Conservation (phyloP, 169 alveolate genomes). For the Besnoitia besnoiti region DNA sequence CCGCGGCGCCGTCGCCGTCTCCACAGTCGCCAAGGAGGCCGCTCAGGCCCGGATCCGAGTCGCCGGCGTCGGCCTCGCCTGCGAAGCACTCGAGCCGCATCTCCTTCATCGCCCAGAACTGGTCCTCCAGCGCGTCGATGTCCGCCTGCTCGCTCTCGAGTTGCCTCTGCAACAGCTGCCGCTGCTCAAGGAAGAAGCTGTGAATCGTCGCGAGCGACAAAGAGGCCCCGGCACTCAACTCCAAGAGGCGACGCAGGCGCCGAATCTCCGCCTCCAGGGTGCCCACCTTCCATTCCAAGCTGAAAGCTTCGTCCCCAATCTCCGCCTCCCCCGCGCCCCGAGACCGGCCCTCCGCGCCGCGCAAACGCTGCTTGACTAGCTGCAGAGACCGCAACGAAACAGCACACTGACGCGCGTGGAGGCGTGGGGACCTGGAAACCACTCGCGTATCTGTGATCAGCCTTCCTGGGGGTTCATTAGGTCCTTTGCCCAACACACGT, state of each 20-base stretch:
- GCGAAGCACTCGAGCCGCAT: not conserved
- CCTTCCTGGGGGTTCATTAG: no score
- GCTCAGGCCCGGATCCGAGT: not conserved
- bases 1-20: no score
- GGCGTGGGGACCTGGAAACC: no score
- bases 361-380: not conserved
- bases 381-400: not conserved
- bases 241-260: slow-evolving; percentile 20
- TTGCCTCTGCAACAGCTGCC: not conserved
- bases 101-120: slow-evolving; percentile 1
- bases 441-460: no score
- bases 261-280: slow-evolving; percentile 15
- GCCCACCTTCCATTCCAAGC: slow-evolving; percentile 30
- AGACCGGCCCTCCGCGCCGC: not conserved
- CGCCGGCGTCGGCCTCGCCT: not conserved
- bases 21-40: not conserved
- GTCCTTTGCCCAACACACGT: no score
- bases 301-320: slow-evolving; percentile 25
- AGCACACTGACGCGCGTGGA: no score
- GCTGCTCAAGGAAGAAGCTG: slow-evolving; percentile 34
- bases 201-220: slow-evolving; percentile 29
- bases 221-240: slow-evolving; percentile 13
- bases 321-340: not conserved
- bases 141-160: not conserved
- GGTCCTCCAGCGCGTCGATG: slow-evolving; percentile 13